Percentiles rank a stretch among this genome's conserved stretches.
Conservation (phyloP, 306 rosid genomes). For the Rosa chinensis region DNA sequence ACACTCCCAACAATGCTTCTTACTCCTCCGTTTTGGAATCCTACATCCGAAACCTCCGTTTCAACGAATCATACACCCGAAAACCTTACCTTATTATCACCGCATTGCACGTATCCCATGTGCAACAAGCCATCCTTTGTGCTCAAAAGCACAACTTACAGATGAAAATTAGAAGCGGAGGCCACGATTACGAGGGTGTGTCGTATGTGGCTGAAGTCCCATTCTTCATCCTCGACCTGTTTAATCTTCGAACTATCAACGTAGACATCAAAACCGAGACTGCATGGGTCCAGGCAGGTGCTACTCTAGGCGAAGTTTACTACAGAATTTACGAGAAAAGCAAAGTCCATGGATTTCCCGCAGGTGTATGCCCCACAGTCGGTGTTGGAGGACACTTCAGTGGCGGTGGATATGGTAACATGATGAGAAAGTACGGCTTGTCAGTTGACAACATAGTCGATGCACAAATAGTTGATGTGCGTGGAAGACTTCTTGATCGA, state of each 20-base stretch:
- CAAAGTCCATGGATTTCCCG: not conserved
- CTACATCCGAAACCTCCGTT: conserved; percentile 3
- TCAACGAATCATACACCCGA: not conserved
- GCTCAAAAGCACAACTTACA: not conserved
- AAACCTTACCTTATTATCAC: not conserved
- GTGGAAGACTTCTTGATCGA: not conserved
- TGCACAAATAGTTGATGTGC: conserved; percentile 1
- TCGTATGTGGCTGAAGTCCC: not conserved
- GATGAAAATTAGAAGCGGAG: not conserved
- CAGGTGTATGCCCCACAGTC: not conserved
- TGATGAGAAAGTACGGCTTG: conserved; percentile 13
- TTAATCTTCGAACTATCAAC: not conserved
- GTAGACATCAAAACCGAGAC: not conserved
- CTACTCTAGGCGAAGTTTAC: conserved; percentile 1
- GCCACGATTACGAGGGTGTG: not conserved
- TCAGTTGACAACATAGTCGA: not conserved
- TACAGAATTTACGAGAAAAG: conserved; percentile 2
- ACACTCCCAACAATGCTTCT: not conserved
- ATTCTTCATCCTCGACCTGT: conserved; percentile 8
- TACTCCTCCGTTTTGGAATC: not conserved
- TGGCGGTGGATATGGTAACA: conserved; percentile 2
- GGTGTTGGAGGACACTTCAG: conserved; percentile 1
- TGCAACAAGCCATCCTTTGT: not conserved
- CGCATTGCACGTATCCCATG: not conserved
- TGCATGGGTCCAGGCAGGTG: conserved; percentile 6